Evolutionary conservation across 345 rosid species (phyloP), one percentile per base, ranked within the genome.

Genomic region (Ceriops decandra): DNA sequence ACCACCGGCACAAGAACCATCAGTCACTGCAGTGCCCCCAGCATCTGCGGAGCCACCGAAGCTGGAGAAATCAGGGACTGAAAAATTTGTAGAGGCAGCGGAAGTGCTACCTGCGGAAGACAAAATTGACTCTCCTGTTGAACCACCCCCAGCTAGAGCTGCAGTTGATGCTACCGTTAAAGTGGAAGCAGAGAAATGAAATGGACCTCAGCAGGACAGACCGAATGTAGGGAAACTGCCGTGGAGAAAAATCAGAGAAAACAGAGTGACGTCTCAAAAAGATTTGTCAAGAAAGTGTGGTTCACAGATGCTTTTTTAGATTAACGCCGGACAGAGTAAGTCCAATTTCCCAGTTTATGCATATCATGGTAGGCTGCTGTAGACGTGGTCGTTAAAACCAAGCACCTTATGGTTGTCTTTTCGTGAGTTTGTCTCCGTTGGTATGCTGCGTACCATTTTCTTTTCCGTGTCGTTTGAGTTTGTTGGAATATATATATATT

Each of bases 61-160:
- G 53, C 67, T 54, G 17, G 75, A 70, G 20, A 46, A 67, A 52
- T 17, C 5, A 20, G 62, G 5, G 31, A 17, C 68, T 1, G 68
- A 52, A 62, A 63, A 66, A 42, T 54, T 54, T 54, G 58, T 54
- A 21, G 58, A 54, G 30, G 58, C 58, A n/a, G 27, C 28, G 2
- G 28, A 54, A 26, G 58, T 22, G 15, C 28, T 54, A 9, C 58
- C 58, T 0, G 30, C 24, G 8, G 58, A 54, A 22, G 27, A 22
- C 2, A 22, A 54, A 9, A 9, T 13, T 5, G 58, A 54, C 28
- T 8, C 27, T 9, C 58, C 28, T 7, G 15, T 22, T 2, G 30
- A 1, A 8, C 27, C 28, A 22, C 4, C 27, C 24, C 16, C 28
- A 9, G 27, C 7, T 28, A 8, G 6, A 9, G 58, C 58, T 54